Percentiles rank a stretch among this genome's conserved stretches.
phyloP scores from a whole-genome alignment of 1,139 yeast genomes.

The Barnettozyma hawaiiensis region DNA sequence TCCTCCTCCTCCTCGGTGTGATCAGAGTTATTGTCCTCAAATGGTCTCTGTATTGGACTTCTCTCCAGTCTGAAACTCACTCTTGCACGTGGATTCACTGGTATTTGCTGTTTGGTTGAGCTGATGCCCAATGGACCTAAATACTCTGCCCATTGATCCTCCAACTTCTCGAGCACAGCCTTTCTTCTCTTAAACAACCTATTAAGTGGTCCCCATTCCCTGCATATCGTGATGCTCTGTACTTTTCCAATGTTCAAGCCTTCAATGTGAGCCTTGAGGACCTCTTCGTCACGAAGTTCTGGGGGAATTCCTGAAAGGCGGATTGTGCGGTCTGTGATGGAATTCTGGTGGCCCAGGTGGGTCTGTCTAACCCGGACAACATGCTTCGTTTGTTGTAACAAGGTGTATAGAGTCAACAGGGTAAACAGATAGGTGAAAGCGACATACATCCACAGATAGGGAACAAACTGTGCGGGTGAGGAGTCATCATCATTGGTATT shows the following conservation, averaged over 20 bases:
- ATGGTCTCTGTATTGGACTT: constrained; percentile 23
- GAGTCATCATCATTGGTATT: constrained; percentile 13
- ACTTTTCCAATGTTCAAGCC: constrained; percentile 76
- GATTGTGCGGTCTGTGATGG: constrained; percentile 89
- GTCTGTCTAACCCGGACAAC: constrained; percentile 76
- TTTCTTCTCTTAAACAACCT: constrained; percentile 55
- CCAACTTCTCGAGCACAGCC: constrained; percentile 50
- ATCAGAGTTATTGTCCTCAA: constrained; percentile 5
- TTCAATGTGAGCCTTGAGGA: constrained; percentile 68
- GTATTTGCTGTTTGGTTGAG: constrained; percentile 15
- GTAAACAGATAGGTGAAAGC: constrained; percentile 85
- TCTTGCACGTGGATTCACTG: constrained; percentile 21
- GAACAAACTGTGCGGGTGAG: constrained; percentile 29
- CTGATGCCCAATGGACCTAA: constrained; percentile 22
- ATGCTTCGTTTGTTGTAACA: constrained; percentile 61
- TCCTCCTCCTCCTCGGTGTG: constrained; percentile 20
- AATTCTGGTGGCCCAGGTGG: constrained; percentile 81
- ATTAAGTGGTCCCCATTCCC: constrained; percentile 79
- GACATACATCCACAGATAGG: constrained; percentile 64
- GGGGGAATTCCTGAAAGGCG: constrained; percentile 90
- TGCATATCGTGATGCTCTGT: constrained; percentile 66
- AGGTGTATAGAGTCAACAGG: constrained; percentile 51
- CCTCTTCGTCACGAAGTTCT: constrained; percentile 62
- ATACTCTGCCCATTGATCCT: constrained; percentile 69
- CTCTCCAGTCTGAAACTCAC: constrained; percentile 25